A percentile compares a stretch with the other conserved stretches of the same genome.
Conservation (phyloP, 257 asterid species). For the Solanum medicagineum region DNA sequence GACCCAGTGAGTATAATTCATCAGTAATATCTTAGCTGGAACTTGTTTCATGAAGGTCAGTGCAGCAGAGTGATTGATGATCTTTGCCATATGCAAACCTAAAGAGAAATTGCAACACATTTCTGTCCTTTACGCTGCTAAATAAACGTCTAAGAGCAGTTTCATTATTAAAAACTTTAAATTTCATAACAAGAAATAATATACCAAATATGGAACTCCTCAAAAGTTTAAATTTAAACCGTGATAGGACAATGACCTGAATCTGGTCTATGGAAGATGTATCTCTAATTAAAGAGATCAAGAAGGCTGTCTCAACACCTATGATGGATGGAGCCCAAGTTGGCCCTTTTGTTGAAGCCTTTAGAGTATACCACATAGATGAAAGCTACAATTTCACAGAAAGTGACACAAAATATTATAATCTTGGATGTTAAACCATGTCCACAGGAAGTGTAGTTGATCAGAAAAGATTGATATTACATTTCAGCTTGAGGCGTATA, state of each 20-base stretch:
- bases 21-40: background rate
- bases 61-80: background rate
- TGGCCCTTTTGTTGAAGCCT: background rate
- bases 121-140: background rate
- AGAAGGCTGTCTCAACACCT: background rate
- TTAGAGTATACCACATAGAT: background rate
- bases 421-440: constrained; percentile 2
- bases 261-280: background rate
- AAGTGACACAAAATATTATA: background rate
- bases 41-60: background rate
- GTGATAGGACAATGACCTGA: no score
- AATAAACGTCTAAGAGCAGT: background rate
- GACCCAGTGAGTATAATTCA: background rate
- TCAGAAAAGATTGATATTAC: constrained; percentile 40
- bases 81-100: background rate
- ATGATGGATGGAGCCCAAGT: background rate
- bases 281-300: background rate
- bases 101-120: background rate
- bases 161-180: background rate
- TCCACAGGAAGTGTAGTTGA: constrained; percentile 50
- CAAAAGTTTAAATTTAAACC: no score
- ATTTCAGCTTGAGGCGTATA: constrained; percentile 29
- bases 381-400: background rate
- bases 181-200: background rate
- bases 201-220: background rate